Base-by-base conservation (phyloP, 371 early-diverging fungal species). In the Mortierella sp. region DNA sequence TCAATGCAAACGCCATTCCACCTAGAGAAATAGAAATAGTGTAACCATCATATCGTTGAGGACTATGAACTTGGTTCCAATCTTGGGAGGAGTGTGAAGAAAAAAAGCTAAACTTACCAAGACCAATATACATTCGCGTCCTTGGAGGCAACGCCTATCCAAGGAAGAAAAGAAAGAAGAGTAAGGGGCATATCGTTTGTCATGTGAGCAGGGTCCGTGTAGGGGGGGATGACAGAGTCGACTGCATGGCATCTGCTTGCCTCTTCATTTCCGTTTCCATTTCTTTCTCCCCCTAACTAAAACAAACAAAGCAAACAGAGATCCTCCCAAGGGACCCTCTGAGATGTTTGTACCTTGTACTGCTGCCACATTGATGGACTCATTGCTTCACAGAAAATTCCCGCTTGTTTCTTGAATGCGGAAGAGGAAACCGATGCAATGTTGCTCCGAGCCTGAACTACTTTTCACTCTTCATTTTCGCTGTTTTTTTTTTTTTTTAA, bases 61-160 rank as follows among this genome's bases (percentile, higher is more conserved):
- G n/a, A n/a, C n/a, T n/a, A n/a, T n/a, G n/a, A n/a, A n/a, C n/a
- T 9, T 52, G 15, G 1, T 45, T n/a, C 25, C 57, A 50, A 56
- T 14, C 50, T 21, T 50, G 50, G 7, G 21, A n/a, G 50, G n/a
- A 50, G 50, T 50, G 50, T 2, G 3, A 37, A 9, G 37, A 37
- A 9, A 37, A 9, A 9, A 37, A 37, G 37, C 37, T 3, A 30
- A 60, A 14, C 59, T 66, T 70, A 75, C 75, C 75, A 4, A 75
- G 64, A 4, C 75, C 75, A 29, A 75, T 70, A 37, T 66, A 75
- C 57, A 70, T 75, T 59, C 75, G 75, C 26, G 75, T 70, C 29
- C 75, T 70, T 46, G 75, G 68, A 7, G 71, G 62, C 61, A 75
- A 52, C 5, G 75, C 75, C 71, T 70, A 72, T 6, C 3, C 44